Percentiles rank a stretch among this genome's conserved stretches.
These are phyloP conservation scores for Stipa capillata DNA, from an alignment of 176 grass and related monocot genomes.

Conservation along the genomic window DNA sequence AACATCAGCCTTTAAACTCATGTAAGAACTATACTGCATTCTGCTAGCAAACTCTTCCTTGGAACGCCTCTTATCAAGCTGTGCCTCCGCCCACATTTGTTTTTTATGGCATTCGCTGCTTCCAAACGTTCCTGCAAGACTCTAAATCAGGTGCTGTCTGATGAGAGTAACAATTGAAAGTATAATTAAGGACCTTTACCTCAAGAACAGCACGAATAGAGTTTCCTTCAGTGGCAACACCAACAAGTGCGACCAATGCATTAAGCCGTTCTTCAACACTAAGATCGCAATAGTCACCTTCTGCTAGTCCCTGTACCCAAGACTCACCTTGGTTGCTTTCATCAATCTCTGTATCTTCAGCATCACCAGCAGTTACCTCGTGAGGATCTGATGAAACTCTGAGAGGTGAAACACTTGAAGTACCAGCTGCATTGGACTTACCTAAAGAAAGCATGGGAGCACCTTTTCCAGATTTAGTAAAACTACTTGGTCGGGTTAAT, in stretches of 20 bases:
- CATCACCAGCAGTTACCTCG: constrained; percentile 32
- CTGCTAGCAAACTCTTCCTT: constrained; percentile 72
- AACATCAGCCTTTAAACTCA: constrained; percentile 39
- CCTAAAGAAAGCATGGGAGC: constrained; percentile 25
- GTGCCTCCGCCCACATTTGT: constrained; percentile 95
- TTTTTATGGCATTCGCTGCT: constrained; percentile 94
- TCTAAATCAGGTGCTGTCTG: constrained; percentile 7
- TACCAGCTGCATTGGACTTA: constrained; percentile 25
- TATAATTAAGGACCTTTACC: constrained; percentile 24
- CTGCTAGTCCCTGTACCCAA: constrained; percentile 80
- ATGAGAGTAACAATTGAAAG: constrained; percentile 7
- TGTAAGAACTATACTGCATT: constrained; percentile 61
- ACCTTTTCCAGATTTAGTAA: constrained; percentile 34
- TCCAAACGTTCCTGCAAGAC: constrained; percentile 85
- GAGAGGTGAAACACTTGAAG: constrained; percentile 31
- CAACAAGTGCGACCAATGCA: constrained; percentile 75
- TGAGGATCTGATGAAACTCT: constrained; percentile 39
- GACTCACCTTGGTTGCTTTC: constrained; percentile 68
- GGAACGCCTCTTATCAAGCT: constrained; percentile 79
- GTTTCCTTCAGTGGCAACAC: constrained; percentile 75
- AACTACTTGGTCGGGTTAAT: constrained; percentile 18
- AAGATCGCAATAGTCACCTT: constrained; percentile 84
- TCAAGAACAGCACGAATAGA: constrained; percentile 54
- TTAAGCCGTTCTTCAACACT: constrained; percentile 87
- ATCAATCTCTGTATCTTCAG: constrained; percentile 71